These are phyloP conservation scores for Phytopythium cucurbitacearum DNA, from an alignment of 352 stramenopile genomes.

Conservation along the genomic window DNA sequence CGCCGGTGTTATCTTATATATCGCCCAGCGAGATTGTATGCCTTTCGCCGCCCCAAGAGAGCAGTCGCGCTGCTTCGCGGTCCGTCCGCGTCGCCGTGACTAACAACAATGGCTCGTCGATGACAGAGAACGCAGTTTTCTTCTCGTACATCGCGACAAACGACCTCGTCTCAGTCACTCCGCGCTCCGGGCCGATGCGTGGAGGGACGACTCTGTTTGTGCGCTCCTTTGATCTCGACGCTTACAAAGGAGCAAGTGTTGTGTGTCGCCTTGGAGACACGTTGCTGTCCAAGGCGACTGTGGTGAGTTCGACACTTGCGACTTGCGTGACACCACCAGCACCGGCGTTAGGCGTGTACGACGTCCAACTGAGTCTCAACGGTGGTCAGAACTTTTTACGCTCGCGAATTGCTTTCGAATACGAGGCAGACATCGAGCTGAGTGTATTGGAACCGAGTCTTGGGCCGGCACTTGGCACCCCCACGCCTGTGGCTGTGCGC, in stretches of 20 bases:
- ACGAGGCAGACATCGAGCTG: constrained; percentile 37
- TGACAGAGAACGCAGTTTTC: constrained; percentile 63
- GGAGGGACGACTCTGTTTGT: constrained; percentile 57
- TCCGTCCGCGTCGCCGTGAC: constrained; percentile 46
- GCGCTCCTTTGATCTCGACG: constrained; percentile 56
- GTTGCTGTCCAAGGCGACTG: constrained; percentile 19
- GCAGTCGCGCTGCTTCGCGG: constrained; percentile 21
- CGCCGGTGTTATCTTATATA: constrained; percentile 56
- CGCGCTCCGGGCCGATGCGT: constrained; percentile 33
- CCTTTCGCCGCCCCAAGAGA: constrained; percentile 35
- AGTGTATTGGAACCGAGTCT: constrained; percentile 41
- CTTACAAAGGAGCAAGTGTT: constrained; percentile 22
- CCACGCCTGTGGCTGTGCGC: constrained; percentile 58
- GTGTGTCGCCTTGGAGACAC: constrained; percentile 45
- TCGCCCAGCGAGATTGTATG: constrained; percentile 73
- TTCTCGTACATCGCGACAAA: constrained; percentile 68
- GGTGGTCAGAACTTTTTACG: constrained; percentile 39
- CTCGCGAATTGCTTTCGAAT: constrained; percentile 42
- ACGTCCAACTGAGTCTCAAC: constrained; percentile 60
- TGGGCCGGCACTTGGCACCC: constrained; percentile 45
- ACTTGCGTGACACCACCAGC: constrained; percentile 41
- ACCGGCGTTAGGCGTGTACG: constrained; percentile 14
- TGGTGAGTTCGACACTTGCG: constrained; percentile 34
- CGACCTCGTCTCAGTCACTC: constrained; percentile 53
- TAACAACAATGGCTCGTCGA: constrained; percentile 54